A percentile compares a stretch with the other conserved stretches of the same genome.
These are phyloP conservation scores for Exophiala spinifera DNA, from an alignment of 2,329 filamentous ascomycete species.

Conservation along the genomic window DNA sequence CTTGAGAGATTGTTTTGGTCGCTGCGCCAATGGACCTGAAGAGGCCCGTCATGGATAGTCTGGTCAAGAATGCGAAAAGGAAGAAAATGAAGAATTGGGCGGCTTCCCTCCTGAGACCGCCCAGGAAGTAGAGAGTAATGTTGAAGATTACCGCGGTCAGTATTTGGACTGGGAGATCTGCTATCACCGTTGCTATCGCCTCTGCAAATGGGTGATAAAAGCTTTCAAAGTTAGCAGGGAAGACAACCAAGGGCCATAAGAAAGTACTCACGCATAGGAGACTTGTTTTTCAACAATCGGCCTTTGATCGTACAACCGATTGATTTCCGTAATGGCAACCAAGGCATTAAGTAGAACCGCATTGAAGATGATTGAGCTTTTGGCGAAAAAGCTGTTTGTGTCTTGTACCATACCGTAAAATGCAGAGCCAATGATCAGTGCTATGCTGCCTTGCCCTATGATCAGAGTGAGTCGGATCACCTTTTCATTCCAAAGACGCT, in stretches of 20 bases:
- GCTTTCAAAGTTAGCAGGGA: slow-evolving; percentile 42
- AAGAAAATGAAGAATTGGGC: slow-evolving; percentile 83
- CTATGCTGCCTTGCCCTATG: slow-evolving; percentile 33
- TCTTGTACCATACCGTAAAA: slow-evolving; percentile 70
- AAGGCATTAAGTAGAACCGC: slow-evolving; percentile 80
- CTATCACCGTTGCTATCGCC: slow-evolving; percentile 80
- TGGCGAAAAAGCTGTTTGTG: slow-evolving; percentile 72
- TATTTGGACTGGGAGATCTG: slow-evolving; percentile 79
- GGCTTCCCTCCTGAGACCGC: slow-evolving; percentile 69
- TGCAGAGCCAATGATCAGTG: slow-evolving; percentile 73
- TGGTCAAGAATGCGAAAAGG: slow-evolving; percentile 61
- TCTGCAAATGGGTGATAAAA: slow-evolving; percentile 86
- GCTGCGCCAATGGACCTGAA: slow-evolving; percentile 66
- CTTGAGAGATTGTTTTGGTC: slow-evolving; percentile 60
- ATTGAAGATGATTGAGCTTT: slow-evolving; percentile 81
- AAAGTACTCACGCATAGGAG: slow-evolving; percentile 68
- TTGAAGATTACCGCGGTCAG: slow-evolving; percentile 72
- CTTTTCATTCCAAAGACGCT: slow-evolving; percentile 72
- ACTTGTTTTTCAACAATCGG: slow-evolving; percentile 89
- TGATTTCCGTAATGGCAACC: slow-evolving; percentile 26
- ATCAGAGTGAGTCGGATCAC: slow-evolving; percentile 46
- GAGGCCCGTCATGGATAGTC: slow-evolving; percentile 47
- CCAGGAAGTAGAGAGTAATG: slow-evolving; percentile 79
- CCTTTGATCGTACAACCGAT: slow-evolving; percentile 78
- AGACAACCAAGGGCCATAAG: slow-evolving; percentile 40